Percentiles rank a stretch among this genome's conserved stretches.
Evolutionary conservation across 768 basidiomycete genomes (phyloP).

Genomic region (Paxillus involutus): DNA sequence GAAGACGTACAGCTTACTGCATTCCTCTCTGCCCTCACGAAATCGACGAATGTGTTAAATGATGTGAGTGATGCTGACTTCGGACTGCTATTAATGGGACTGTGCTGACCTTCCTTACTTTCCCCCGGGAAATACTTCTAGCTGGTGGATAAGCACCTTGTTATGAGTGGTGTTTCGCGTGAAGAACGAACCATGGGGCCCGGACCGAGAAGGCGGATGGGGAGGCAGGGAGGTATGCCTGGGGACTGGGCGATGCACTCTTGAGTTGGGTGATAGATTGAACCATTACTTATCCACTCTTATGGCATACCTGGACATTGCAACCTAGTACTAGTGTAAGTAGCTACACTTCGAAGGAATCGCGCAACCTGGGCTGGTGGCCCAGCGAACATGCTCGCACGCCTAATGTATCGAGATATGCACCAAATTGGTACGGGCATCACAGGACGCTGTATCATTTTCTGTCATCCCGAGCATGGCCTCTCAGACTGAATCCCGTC

Average conservation of each 20-base stretch:
- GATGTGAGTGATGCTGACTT: slow-evolving; percentile 58
- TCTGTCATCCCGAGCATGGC: too few relatives aligned
- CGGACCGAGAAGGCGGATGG: slow-evolving; percentile 49
- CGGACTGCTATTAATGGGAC: not conserved
- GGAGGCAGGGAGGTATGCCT: slow-evolving; percentile 44
- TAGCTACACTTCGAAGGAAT: too few relatives aligned
- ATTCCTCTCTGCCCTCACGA: slow-evolving; percentile 85
- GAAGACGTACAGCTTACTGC: slow-evolving; percentile 93
- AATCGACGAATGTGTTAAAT: slow-evolving; percentile 83
- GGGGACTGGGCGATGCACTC: slow-evolving; percentile 61
- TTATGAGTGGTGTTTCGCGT: slow-evolving; percentile 55
- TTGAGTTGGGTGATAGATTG: not conserved
- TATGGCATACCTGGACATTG: not conserved
- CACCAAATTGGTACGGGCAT: too few relatives aligned
- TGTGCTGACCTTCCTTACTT: not conserved
- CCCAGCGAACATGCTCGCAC: too few relatives aligned
- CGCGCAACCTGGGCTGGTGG: too few relatives aligned
- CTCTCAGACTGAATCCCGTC: too few relatives aligned
- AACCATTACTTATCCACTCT: not conserved
- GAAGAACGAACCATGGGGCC: slow-evolving; percentile 49
- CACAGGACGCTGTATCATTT: too few relatives aligned
- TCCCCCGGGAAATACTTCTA: slow-evolving; percentile 13
- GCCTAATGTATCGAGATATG: too few relatives aligned
- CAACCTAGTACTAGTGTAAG: slow-evolving; percentile 58
- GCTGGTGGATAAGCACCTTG: slow-evolving; percentile 80